A percentile compares a stretch with the other conserved stretches of the same genome.
phyloP scores from a whole-genome alignment of 805 yeast species.

The Debaryomyces hansenii region DNA sequence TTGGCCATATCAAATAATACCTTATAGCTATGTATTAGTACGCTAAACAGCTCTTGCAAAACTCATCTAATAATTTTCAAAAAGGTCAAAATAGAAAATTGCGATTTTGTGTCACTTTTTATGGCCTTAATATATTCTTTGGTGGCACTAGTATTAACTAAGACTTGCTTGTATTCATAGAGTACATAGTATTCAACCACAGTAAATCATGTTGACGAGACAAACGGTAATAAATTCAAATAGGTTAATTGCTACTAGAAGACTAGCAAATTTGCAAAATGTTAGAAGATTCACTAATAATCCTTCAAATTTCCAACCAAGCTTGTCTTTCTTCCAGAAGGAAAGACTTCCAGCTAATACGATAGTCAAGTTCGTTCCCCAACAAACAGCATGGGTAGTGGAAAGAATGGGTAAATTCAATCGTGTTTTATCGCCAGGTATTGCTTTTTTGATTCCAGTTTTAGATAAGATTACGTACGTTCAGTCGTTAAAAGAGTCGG shows the following conservation, averaged over 20 bases:
- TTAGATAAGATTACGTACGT: slow-evolving; percentile 78
- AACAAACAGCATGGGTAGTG: slow-evolving; percentile 88
- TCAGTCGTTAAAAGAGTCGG: slow-evolving; percentile 77
- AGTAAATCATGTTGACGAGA: background rate
- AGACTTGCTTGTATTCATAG: no score
- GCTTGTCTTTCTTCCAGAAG: slow-evolving; percentile 58
- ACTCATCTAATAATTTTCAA: no score
- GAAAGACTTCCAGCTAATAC: slow-evolving; percentile 74
- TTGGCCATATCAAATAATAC: slow-evolving; percentile 49
- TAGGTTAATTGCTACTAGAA: background rate
- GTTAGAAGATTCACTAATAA: slow-evolving; percentile 4
- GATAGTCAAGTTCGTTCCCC: slow-evolving; percentile 76
- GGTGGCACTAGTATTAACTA: background rate
- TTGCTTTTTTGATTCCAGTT: slow-evolving; percentile 70
- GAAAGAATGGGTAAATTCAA: slow-evolving; percentile 89
- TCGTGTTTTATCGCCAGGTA: slow-evolving; percentile 66
- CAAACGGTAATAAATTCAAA: background rate
- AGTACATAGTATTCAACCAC: background rate
- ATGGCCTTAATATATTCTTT: background rate
- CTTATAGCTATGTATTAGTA: background rate
- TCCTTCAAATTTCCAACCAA: slow-evolving; percentile 7
- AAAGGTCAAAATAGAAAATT: no score
- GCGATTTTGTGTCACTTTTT: no score
- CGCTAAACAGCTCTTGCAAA: no score
- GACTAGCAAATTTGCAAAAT: background rate